Percentiles rank a stretch among this genome's conserved stretches.
These are phyloP conservation scores for Populus trichocarpa DNA, from an alignment of 441 rosid species.

Conservation along the genomic window DNA sequence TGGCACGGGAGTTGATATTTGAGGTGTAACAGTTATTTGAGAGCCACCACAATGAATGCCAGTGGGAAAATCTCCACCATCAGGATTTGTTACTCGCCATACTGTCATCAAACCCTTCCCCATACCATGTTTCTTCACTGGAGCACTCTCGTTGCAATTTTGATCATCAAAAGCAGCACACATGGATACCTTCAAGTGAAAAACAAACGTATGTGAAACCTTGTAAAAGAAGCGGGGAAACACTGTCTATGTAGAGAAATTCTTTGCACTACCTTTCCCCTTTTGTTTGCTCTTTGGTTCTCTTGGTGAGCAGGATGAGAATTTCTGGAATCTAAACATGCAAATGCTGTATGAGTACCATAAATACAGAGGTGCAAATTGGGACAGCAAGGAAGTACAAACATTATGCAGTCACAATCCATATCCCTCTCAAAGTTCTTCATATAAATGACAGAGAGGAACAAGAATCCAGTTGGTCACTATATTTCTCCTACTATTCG, in stretches of 20 bases:
- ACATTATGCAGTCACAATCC: neutral
- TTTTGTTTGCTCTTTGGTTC: constrained; percentile 40
- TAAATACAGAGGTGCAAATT: neutral
- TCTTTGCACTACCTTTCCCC: constrained; percentile 62
- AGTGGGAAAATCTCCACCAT: constrained; percentile 46
- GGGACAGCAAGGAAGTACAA: neutral
- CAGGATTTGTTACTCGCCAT: constrained; percentile 74
- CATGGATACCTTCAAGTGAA: constrained; percentile 32
- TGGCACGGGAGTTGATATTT: constrained; percentile 21
- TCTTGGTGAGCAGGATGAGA: constrained; percentile 32
- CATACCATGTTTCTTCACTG: constrained; percentile 69
- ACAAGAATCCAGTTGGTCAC: neutral
- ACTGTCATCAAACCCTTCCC: constrained; percentile 96
- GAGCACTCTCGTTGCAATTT: constrained; percentile 27
- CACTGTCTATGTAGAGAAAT: constrained; percentile 1
- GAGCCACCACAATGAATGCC: constrained; percentile 39
- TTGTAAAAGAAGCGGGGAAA: constrained; percentile 6
- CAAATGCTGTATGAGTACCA: constrained; percentile 8
- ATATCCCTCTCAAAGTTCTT: neutral
- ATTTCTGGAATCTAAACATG: constrained; percentile 43
- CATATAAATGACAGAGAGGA: neutral
- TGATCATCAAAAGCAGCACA: constrained; percentile 15
- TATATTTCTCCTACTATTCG: neutral
- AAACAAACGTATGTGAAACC: constrained; percentile 16
- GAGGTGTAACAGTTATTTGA: constrained; percentile 24